phyloP scores from a whole-genome alignment of 176 grass and related monocot genomes.

The Hsuehochloa calcarea region DNA sequence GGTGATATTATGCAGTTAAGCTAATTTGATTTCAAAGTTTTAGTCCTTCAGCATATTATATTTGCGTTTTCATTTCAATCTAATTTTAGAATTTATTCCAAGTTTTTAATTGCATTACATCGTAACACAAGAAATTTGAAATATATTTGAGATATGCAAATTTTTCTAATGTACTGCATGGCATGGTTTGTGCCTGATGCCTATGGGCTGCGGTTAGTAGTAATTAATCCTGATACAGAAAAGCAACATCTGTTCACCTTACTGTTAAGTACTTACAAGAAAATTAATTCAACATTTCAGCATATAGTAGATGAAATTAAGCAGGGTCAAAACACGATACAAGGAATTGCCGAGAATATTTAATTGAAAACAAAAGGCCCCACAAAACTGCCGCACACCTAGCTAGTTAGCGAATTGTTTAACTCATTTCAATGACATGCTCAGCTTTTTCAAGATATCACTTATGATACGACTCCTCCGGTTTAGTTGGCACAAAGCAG shows the following conservation, averaged over 20 bases:
- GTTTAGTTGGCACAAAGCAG: not conserved
- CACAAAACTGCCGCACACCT: not conserved
- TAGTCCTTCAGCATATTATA: not conserved
- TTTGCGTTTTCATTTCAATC: not conserved
- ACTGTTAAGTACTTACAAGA: not conserved
- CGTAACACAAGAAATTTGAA: not conserved
- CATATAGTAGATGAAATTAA: not conserved
- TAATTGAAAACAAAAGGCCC: not conserved
- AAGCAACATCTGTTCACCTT: not conserved
- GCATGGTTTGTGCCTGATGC: not conserved
- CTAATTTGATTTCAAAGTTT: not conserved
- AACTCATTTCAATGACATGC: not conserved
- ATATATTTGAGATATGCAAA: not conserved
- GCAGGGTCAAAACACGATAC: not conserved
- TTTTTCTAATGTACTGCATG: not conserved
- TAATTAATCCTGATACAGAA: not conserved
- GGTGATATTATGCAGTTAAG: not conserved
- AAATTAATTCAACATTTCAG: not conserved
- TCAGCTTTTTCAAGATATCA: not conserved
- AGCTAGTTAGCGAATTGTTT: not conserved
- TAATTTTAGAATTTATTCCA: not conserved
- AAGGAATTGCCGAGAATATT: not conserved
- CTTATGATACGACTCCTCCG: conserved; percentile 11
- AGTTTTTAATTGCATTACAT: not conserved
- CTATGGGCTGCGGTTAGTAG: not conserved